Percentiles rank a stretch among this genome's conserved stretches.
Conservation (phyloP, 371 early-diverging fungal species). For the Lichtheimia ornata region DNA sequence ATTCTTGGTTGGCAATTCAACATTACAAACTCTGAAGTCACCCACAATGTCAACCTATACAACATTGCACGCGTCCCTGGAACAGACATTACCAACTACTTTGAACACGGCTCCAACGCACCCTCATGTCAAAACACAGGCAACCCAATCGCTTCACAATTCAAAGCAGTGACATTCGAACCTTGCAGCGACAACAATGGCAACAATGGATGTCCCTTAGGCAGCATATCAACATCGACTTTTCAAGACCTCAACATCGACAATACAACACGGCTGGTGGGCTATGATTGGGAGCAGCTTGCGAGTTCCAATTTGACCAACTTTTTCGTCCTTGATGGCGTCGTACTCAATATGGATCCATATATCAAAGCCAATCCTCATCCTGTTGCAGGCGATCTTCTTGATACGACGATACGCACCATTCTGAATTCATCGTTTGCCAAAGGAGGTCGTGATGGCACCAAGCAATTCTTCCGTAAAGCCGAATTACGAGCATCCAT, state of each 20-base stretch:
- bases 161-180: slow-evolving; percentile 43
- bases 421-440: slow-evolving; percentile 34
- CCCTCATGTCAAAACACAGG: slow-evolving; percentile 24
- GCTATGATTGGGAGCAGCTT: slow-evolving; percentile 69
- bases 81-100: slow-evolving; percentile 57
- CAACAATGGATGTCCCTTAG: slow-evolving; percentile 26
- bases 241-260: slow-evolving; percentile 17
- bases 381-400: slow-evolving; percentile 39
- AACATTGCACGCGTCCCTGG: slow-evolving; percentile 36
- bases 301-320: slow-evolving; percentile 30
- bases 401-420: slow-evolving; percentile 57
- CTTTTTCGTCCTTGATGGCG: slow-evolving; percentile 68
- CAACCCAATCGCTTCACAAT: slow-evolving; percentile 18
- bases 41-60: slow-evolving; percentile 21
- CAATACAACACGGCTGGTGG: slow-evolving; percentile 47
- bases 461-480: slow-evolving; percentile 61
- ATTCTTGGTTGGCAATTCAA: slow-evolving; percentile 39
- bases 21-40: slow-evolving; percentile 28
- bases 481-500: slow-evolving; percentile 49
- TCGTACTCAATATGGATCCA: slow-evolving; percentile 63
- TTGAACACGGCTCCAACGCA: slow-evolving; percentile 24
- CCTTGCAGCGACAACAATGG: slow-evolving; percentile 48
- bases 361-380: slow-evolving; percentile 49
- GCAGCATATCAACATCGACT: slow-evolving; percentile 15
- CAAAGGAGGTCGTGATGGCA: slow-evolving; percentile 66